phyloP scores from a whole-genome alignment of 2,329 filamentous ascomycete species.

The Arthrobotrys entomopaga region DNA sequence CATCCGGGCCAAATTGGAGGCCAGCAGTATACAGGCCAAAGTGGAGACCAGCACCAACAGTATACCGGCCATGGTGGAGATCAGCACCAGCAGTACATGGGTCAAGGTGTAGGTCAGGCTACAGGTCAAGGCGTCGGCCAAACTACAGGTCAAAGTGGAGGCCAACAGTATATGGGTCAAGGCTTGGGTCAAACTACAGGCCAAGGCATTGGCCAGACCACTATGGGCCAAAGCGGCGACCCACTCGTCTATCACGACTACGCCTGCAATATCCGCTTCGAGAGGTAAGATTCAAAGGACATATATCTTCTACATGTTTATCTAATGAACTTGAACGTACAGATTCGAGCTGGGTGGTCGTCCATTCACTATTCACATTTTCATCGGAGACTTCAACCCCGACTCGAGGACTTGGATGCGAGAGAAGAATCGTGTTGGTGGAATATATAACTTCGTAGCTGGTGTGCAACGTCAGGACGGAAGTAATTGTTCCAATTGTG shows the following conservation, averaged over 20 bases:
- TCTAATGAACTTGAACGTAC: too few species aligned
- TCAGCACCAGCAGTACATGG: too few species aligned
- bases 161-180: too few species aligned
- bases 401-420: slow-evolving; percentile 61
- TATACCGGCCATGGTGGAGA: too few species aligned
- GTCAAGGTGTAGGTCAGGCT: too few species aligned
- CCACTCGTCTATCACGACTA: slow-evolving; percentile 60
- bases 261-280: slow-evolving; percentile 61
- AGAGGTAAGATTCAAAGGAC: slow-evolving; percentile 58
- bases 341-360: slow-evolving; percentile 58
- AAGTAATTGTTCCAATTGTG: slow-evolving; percentile 45
- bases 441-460: slow-evolving; percentile 62
- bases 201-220: too few species aligned
- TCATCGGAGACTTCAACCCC: slow-evolving; percentile 61
- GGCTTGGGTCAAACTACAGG: too few species aligned
- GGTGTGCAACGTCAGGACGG: slow-evolving; percentile 40
- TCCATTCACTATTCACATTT: slow-evolving; percentile 62
- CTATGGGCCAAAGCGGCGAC: not conserved
- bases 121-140: too few species aligned
- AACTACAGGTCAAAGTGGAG: too few species aligned
- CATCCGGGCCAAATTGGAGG: too few species aligned
- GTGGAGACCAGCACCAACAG: too few species aligned
- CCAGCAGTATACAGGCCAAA: too few species aligned
- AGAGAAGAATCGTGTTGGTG: slow-evolving; percentile 63
- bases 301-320: not conserved